These are phyloP conservation scores for Panaeolus papilionaceus DNA, from an alignment of 768 basidiomycete species.

Conservation along the genomic window DNA sequence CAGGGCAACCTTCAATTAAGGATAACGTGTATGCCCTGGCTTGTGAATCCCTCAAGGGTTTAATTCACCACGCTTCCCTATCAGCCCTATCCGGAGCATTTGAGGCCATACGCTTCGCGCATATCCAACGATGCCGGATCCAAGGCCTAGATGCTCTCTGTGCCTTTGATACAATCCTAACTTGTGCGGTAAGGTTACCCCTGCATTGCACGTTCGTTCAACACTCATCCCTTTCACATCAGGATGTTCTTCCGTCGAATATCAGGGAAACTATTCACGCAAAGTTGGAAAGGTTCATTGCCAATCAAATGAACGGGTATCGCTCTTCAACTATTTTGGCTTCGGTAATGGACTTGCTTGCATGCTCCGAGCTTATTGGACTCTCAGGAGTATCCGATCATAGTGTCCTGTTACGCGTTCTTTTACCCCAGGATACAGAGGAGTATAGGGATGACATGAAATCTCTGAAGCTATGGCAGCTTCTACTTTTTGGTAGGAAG, in stretches of 20 bases:
- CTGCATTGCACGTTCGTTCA: not conserved
- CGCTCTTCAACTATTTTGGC: not conserved
- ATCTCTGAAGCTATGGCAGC: not conserved
- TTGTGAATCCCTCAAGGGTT: not conserved
- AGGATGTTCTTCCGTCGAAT: not conserved
- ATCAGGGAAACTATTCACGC: not conserved
- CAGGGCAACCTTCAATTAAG: not conserved
- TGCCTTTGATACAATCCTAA: not conserved
- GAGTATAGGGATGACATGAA: not conserved
- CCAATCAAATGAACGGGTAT: not conserved
- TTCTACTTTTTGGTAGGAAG: not conserved
- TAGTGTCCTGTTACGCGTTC: not conserved
- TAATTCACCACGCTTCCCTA: not conserved
- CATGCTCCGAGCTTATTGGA: not conserved
- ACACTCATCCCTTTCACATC: not conserved
- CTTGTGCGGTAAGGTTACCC: not conserved
- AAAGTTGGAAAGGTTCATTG: not conserved
- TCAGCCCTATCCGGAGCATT: not conserved
- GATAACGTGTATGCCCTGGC: constrained; percentile 1
- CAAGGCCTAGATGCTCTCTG: not conserved
- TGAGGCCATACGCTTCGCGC: not conserved
- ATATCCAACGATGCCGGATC: not conserved
- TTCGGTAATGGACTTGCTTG: not conserved
- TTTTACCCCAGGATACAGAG: not conserved
- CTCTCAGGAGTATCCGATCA: constrained; percentile 2